These are phyloP conservation scores for Podospora sp. DNA, from an alignment of 495 filamentous ascomycete genomes.

Conservation along the genomic window DNA sequence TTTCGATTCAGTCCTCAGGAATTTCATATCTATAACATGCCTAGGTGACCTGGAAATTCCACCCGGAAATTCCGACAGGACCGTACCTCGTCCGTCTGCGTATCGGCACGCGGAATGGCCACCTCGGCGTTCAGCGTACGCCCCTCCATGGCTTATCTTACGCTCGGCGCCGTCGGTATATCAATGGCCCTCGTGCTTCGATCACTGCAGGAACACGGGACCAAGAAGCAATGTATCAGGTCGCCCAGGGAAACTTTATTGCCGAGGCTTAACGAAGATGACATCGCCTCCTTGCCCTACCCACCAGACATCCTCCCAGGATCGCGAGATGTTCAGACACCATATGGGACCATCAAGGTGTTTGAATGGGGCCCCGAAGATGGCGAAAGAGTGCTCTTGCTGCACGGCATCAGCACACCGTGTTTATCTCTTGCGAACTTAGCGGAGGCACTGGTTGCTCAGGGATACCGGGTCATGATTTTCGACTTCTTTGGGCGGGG, in stretches of 20 bases:
- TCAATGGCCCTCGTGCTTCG: constrained; percentile 21
- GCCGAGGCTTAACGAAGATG: constrained; percentile 24
- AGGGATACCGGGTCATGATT: constrained; percentile 75
- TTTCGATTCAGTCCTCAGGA: no score
- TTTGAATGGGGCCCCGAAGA: constrained; percentile 81
- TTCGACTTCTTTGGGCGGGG: constrained; percentile 83
- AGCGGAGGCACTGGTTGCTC: constrained; percentile 64
- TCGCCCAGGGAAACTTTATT: constrained; percentile 33
- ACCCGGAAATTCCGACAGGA: background rate
- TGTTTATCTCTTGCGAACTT: constrained; percentile 66
- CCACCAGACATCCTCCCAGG: constrained; percentile 76
- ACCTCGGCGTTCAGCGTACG: constrained; percentile 17
- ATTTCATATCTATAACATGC: no score
- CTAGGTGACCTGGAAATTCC: background rate
- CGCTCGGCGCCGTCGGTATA: constrained; percentile 28
- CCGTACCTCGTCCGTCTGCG: background rate
- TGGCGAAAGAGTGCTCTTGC: constrained; percentile 71
- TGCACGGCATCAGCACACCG: constrained; percentile 83
- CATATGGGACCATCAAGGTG: constrained; percentile 72
- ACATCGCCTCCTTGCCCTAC: constrained; percentile 55
- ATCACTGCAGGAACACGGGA: constrained; percentile 6
- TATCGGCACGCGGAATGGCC: constrained; percentile 19
- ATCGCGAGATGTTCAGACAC: constrained; percentile 69
- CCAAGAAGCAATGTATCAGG: constrained; percentile 18
- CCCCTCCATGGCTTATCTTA: constrained; percentile 20